These are phyloP conservation scores for Fusarium albidum DNA, from an alignment of 2,329 filamentous ascomycete genomes.

Conservation along the genomic window DNA sequence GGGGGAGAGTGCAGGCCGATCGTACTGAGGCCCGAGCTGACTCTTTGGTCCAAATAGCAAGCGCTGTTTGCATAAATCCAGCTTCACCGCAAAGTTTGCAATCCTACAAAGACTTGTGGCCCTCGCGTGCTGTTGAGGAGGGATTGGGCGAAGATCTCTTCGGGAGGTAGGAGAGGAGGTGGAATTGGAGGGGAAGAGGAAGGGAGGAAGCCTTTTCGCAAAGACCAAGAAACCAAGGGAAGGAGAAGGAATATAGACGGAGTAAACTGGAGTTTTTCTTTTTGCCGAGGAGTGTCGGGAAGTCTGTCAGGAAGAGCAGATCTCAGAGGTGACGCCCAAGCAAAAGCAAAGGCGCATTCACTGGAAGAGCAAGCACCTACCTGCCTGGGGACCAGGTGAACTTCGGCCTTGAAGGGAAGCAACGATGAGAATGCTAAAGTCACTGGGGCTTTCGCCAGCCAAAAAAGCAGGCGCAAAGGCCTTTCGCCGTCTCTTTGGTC, in stretches of 20 bases:
- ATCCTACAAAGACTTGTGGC: conserved; percentile 10
- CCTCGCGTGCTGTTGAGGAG: not conserved
- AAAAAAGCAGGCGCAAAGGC: conserved; percentile 41
- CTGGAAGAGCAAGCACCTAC: no score
- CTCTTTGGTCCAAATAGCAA: not conserved
- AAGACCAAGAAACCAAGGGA: not conserved
- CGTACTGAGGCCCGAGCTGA: not conserved
- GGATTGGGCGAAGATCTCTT: not conserved
- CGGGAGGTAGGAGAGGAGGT: not conserved
- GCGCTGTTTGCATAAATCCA: not conserved
- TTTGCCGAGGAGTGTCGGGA: not conserved
- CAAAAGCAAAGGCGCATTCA: not conserved
- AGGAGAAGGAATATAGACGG: not conserved
- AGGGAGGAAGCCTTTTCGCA: not conserved
- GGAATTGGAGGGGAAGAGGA: not conserved
- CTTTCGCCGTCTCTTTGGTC: conserved; percentile 44
- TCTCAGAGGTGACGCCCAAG: no score
- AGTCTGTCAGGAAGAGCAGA: not conserved
- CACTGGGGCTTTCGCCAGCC: conserved; percentile 42
- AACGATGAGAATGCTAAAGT: conserved; percentile 41
- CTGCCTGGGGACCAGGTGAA: conserved; percentile 1
- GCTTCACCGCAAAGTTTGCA: not conserved
- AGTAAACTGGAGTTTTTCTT: not conserved
- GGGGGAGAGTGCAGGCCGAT: not conserved
- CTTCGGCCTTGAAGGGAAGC: not conserved